phyloP scores from a whole-genome alignment of 2,329 filamentous ascomycete genomes.

The Botrytis pseudocinerea region DNA sequence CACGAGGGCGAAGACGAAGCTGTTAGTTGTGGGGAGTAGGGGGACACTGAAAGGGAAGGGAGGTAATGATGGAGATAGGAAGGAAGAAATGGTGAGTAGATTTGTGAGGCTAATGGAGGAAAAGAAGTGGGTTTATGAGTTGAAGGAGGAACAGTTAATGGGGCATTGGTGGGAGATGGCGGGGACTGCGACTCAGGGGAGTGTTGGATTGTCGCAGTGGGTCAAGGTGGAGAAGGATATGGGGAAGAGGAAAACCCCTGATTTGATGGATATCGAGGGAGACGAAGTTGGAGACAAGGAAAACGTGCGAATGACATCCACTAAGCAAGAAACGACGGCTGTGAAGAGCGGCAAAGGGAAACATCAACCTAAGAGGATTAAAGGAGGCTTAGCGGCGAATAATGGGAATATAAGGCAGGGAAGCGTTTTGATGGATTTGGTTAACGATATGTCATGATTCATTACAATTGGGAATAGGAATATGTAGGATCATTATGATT shows the following conservation, averaged over 20 bases:
- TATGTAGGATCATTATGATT: constrained; percentile 8
- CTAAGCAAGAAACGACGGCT: neutral
- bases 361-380: constrained; percentile 53
- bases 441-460: constrained; percentile 59
- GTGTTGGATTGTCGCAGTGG: constrained; percentile 24
- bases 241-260: constrained; percentile 8
- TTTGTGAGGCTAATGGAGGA: constrained; percentile 78
- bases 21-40: constrained; percentile 83
- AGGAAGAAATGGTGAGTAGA: constrained; percentile 71
- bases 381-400: constrained; percentile 61
- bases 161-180: constrained; percentile 64
- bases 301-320: neutral
- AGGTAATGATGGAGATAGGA: constrained; percentile 43
- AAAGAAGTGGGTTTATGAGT: constrained; percentile 76
- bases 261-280: neutral
- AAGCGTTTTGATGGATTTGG: constrained; percentile 64
- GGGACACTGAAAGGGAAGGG: constrained; percentile 69
- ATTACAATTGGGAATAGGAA: constrained; percentile 3
- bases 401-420: constrained; percentile 28
- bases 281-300: neutral
- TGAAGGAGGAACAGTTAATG: constrained; percentile 64
- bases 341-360: neutral
- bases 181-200: constrained; percentile 49
- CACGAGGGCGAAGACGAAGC: constrained; percentile 87
- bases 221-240: constrained; percentile 22